Evolutionary conservation across 306 rosid genomes (phyloP).

Genomic region (Vicia faba): DNA sequence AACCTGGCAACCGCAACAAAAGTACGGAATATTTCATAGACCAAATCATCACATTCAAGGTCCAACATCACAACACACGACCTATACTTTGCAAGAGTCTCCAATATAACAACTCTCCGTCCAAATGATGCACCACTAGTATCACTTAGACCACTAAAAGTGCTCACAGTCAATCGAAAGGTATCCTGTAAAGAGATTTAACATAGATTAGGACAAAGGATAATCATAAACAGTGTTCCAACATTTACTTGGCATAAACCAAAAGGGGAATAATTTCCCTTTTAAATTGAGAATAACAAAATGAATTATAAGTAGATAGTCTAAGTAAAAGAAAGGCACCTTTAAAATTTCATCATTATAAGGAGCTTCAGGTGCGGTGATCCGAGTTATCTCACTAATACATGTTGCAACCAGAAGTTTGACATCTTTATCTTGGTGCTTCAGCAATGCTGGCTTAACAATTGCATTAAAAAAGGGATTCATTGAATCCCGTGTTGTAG

Average conservation of each 20-base stretch:
- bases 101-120: constrained; percentile 93
- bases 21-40: constrained; percentile 86
- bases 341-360: constrained; percentile 85
- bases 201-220: constrained; percentile 37
- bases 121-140: constrained; percentile 91
- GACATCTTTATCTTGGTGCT: constrained; percentile 94
- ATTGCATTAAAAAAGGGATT: constrained; percentile 79
- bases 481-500: constrained; percentile 75
- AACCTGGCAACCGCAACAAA: constrained; percentile 93
- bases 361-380: constrained; percentile 99
- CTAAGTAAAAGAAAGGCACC: constrained; percentile 50
- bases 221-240: constrained; percentile 30
- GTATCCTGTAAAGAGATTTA: constrained; percentile 69
- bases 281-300: constrained; percentile 20
- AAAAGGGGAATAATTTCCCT: background rate
- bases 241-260: background rate
- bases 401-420: constrained; percentile 96
- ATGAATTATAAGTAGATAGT: constrained; percentile 21
- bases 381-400: constrained; percentile 94
- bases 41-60: constrained; percentile 95
- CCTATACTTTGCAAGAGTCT: constrained; percentile 97
- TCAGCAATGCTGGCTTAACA: constrained; percentile 84
- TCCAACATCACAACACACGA: constrained; percentile 99
- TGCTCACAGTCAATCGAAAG: constrained; percentile 83
- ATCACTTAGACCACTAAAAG: constrained; percentile 89